These are phyloP conservation scores for Pestalotiopsis sp. DNA, from an alignment of 2,329 filamentous ascomycete species.

Conservation along the genomic window DNA sequence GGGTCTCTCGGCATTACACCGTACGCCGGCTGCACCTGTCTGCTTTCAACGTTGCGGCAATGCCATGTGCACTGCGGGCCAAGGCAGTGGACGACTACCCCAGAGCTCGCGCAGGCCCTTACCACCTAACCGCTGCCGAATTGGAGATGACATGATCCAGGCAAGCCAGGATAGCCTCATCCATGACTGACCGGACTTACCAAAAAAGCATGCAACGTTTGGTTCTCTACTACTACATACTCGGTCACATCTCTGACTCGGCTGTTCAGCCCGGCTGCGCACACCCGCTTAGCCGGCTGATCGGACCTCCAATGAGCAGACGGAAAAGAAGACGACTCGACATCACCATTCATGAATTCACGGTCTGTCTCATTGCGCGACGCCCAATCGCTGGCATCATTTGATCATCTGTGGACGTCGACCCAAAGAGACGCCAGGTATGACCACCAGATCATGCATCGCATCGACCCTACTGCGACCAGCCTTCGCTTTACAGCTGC, in stretches of 20 bases:
- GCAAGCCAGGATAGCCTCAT: not conserved
- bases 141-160: not conserved
- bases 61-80: not conserved
- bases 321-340: not conserved
- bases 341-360: not conserved
- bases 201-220: not conserved
- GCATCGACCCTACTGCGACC: conserved; percentile 25
- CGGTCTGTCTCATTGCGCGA: not conserved
- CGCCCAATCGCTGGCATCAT: not conserved
- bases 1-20: not conserved
- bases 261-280: not conserved
- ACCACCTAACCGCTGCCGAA: too few relatives aligned
- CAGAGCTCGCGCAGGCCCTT: not conserved
- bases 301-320: not conserved
- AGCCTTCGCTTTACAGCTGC: conserved; percentile 12
- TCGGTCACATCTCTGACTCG: not conserved
- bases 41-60: not conserved
- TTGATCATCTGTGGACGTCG: not conserved
- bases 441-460: conserved; percentile 2
- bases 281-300: not conserved
- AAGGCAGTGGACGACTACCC: not conserved
- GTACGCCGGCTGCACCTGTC: not conserved
- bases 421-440: not conserved
- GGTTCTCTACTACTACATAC: not conserved
- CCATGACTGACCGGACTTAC: not conserved